Base-by-base conservation (phyloP, 2,329 filamentous ascomycete species). In the Aspergillus oerlinghausenensis region DNA sequence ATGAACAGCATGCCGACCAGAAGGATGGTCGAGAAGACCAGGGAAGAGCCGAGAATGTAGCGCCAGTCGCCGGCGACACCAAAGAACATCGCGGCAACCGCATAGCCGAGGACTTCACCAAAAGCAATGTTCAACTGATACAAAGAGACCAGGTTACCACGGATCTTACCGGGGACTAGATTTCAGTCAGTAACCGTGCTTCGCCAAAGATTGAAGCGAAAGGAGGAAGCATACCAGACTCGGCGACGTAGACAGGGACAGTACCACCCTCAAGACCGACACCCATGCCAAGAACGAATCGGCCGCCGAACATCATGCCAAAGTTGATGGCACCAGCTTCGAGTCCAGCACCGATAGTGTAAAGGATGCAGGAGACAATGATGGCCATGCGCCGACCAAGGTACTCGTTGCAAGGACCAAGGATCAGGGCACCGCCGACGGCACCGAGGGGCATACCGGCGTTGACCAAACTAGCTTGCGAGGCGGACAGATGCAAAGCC, bases 101-200 rank as follows among this genome's bases (percentile, higher is more conserved):
- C 87, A 58, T 90, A 90, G 2, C 88, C 88, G 1, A 90, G 76
- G 2, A 90, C 87, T 64, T 90, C 88, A 28, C 88, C 88, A 0
- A 90, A 79, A 0, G 88, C 88, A 65, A 90, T 90, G 73, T 88
- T 89, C 73, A 90, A 84, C 67, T 90, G 88, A 70, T 90, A 90
- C 0, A 90, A 76, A 0, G 86, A 89, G 1, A 90, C 88, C 51
- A 90, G 73, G 69, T 90, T 90, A 62, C 88, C 88, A 64, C 88
- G 83, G 25, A 88, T 79, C 57, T 79, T 80, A 32, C 84, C 79
- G 64, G 88, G 85, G 47, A 89, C 87, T 65, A 50, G 21, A 50
- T 26, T 43, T 26, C 9, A 19, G 84, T 87, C 54, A 57, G 56
- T 43, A 21, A 25, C 7, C 8, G 50, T n/a, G 19, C 25, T 50